phyloP scores from a whole-genome alignment of 495 filamentous ascomycete genomes.

The Cercophora samala region DNA sequence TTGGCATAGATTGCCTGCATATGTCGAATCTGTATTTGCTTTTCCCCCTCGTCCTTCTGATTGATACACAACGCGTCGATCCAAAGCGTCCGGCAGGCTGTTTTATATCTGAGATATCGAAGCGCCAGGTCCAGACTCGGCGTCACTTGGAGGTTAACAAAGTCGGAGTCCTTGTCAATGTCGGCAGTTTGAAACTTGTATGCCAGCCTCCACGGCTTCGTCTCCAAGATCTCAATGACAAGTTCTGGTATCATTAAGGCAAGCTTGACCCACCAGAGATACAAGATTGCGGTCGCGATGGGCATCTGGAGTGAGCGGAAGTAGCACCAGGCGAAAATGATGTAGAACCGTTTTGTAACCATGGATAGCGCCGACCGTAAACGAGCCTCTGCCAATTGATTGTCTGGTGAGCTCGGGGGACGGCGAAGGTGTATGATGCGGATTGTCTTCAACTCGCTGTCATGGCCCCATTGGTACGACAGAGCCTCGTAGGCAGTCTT shows the following conservation, averaged over 20 bases:
- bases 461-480: neutral
- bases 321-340: neutral
- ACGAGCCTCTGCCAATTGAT: neutral
- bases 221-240: neutral
- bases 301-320: neutral
- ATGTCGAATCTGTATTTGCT: neutral
- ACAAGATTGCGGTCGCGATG: neutral
- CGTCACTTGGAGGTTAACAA: neutral
- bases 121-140: neutral
- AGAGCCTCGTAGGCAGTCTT: neutral
- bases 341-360: neutral
- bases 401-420: neutral
- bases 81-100: neutral
- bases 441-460: neutral
- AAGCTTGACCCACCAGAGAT: neutral
- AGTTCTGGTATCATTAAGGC: neutral
- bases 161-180: neutral
- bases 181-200: neutral
- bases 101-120: neutral
- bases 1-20: neutral
- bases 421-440: neutral
- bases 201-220: neutral
- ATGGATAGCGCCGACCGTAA: neutral
- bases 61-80: constrained; percentile 7
- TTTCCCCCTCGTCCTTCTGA: neutral